Evolutionary conservation across 495 filamentous ascomycete genomes (phyloP).

Genomic region (Hypoxylon fuscum): DNA sequence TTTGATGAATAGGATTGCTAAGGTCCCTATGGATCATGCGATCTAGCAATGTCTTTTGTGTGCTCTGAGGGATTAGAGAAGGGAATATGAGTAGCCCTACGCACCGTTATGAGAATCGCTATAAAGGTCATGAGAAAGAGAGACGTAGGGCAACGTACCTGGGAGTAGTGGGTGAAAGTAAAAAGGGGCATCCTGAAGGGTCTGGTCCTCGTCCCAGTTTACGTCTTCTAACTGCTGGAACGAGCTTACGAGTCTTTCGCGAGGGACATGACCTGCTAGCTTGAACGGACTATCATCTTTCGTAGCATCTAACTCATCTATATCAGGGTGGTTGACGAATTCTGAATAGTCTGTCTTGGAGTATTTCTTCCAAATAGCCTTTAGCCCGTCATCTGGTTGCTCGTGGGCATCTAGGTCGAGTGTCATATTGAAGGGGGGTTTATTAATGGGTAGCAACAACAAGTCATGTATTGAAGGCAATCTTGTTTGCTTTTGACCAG

Average conservation of each 20-base stretch:
- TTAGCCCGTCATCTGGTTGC: conserved; percentile 71
- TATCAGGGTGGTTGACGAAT: conserved; percentile 47
- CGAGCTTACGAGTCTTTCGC: conserved; percentile 46
- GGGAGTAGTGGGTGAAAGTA: conserved; percentile 55
- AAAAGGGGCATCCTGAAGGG: conserved; percentile 55
- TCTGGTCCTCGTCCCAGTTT: conserved; percentile 33
- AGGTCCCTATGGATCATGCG: conserved; percentile 83
- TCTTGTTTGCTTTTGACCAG: too few relatives aligned
- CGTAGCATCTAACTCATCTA: conserved; percentile 53
- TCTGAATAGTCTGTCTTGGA: conserved; percentile 53
- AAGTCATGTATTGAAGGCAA: too few relatives aligned
- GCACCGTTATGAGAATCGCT: conserved; percentile 8
- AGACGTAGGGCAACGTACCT: too few relatives aligned
- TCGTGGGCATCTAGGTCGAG: conserved; percentile 71
- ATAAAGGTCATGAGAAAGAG: background rate
- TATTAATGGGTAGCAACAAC: conserved; percentile 11
- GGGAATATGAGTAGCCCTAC: conserved; percentile 80
- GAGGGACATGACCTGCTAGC: conserved; percentile 48
- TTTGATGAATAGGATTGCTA: conserved; percentile 75
- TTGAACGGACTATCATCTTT: conserved; percentile 45
- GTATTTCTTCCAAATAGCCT: conserved; percentile 68
- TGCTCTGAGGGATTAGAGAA: conserved; percentile 69
- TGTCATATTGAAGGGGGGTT: conserved; percentile 40
- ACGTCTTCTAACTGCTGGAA: conserved; percentile 47
- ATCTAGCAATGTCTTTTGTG: conserved; percentile 73